Conservation (phyloP, 176 grass and related monocot genomes). For the Canna indica region DNA sequence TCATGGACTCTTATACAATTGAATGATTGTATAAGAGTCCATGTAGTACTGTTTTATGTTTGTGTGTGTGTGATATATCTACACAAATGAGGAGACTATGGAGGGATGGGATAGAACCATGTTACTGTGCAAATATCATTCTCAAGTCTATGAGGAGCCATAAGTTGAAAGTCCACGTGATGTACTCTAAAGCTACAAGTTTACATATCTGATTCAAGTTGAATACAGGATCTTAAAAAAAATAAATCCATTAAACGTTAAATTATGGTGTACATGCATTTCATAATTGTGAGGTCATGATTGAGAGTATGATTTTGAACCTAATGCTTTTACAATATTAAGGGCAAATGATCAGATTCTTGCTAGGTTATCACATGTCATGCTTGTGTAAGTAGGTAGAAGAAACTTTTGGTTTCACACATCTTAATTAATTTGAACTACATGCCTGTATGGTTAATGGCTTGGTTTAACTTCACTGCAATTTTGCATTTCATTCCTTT, state of each 20-base stretch:
- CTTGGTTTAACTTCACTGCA: not conserved
- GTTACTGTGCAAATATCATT: too few relatives aligned
- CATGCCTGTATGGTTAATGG: not conserved
- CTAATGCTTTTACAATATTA: not conserved
- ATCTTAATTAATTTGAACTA: not conserved
- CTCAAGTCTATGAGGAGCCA: too few relatives aligned
- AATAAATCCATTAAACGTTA: too few relatives aligned
- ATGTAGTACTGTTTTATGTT: too few relatives aligned
- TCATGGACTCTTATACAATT: too few relatives aligned
- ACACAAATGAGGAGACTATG: too few relatives aligned
- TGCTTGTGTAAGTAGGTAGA: not conserved
- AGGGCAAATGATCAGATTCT: not conserved
- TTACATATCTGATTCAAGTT: too few relatives aligned
- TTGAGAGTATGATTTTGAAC: not conserved
- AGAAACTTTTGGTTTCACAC: not conserved
- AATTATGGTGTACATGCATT: not conserved
- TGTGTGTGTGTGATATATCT: not conserved
- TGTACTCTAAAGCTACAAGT: too few relatives aligned
- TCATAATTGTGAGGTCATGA: not conserved
- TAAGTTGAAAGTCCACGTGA: too few relatives aligned
- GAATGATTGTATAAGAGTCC: too few relatives aligned
- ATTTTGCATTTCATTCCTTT: constrained; percentile 14
- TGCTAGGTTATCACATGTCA: not conserved
- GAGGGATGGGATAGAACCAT: too few relatives aligned
- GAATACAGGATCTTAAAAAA: too few relatives aligned